phyloP scores from a whole-genome alignment of 768 basidiomycete genomes.

The Coprinopsis marcescibilis region DNA sequence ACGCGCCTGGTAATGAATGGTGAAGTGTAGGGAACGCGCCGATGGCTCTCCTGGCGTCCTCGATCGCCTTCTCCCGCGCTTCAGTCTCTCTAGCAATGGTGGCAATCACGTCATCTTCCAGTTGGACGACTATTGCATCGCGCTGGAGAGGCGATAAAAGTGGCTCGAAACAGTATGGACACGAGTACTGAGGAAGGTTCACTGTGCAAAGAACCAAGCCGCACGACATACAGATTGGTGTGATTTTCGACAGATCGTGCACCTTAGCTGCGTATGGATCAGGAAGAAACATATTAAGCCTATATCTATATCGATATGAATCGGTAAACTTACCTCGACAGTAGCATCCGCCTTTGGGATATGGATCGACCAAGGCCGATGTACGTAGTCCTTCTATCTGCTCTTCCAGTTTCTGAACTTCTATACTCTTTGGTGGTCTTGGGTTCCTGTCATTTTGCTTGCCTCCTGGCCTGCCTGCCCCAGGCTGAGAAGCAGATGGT shows the following conservation, averaged over 20 bases:
- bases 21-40: constrained; percentile 60
- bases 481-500: constrained; percentile 21
- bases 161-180: constrained; percentile 44
- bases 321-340: constrained; percentile 46
- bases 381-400: constrained; percentile 35
- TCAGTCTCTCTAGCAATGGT: constrained; percentile 43
- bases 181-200: constrained; percentile 48
- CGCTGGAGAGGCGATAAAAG: constrained; percentile 32
- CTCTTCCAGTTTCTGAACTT: constrained; percentile 41
- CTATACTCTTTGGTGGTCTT: constrained; percentile 40
- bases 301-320: background rate
- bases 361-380: constrained; percentile 32
- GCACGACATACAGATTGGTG: constrained; percentile 49
- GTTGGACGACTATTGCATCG: constrained; percentile 30
- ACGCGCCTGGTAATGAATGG: constrained; percentile 13
- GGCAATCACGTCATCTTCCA: constrained; percentile 39
- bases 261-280: constrained; percentile 41
- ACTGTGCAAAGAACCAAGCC: constrained; percentile 58
- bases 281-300: background rate
- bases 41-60: constrained; percentile 43
- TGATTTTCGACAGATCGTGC: constrained; percentile 54
- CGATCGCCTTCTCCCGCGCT: constrained; percentile 38
- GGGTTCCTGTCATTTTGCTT: constrained; percentile 26
- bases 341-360: constrained; percentile 64
- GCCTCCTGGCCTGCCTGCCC: constrained; percentile 24